Evolutionary conservation across 805 yeast species (phyloP), one percentile per base, ranked within the genome.

Genomic region (Candida germanica): DNA sequence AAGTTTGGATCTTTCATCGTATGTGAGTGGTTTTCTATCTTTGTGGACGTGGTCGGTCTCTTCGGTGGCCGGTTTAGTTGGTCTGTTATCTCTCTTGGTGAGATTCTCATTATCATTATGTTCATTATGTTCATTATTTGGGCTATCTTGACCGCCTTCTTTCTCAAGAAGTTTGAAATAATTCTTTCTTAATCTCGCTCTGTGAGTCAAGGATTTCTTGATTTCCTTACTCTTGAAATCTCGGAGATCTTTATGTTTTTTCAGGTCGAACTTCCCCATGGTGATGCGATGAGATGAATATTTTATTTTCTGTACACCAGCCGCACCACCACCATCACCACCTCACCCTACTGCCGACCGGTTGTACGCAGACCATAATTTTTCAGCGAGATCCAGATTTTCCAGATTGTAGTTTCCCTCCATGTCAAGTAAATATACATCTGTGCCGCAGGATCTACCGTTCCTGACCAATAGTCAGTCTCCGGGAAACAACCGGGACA

Each of bases 131-230:
- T 47, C 32, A 42, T 45, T 29, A 36, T 42, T 39, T 33, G 43
- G 43, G 33, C 39, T 40, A 35, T 43, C 24, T 41, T 42, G 35
- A 21, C 28, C 23, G 16, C 89, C 94, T 48, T 44, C 46, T 34
- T 77, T 73, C 44, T 85, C 84, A 26, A 87, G 57, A 36, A 87
- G 66, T 56, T 88, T 87, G 67, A 86, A 80, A 53, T 89, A 89
- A 33, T 77, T 79, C 58, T 81, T 85, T 65, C 87, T 77, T 46
- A 89, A 72, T 50, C 93, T 73, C 10, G 96, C 86, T 43, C 87
- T 75, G 52, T 87, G 94, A 0, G 77, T 73, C 46, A 89, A 71
- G 9, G 93, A 82, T 51, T 73, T 75, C 50, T 83, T 81, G 50
- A 89, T 89, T 42, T 87, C 96, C 36, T 75, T 72, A 19, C 63